These are phyloP conservation scores for Breynia disticha DNA, from an alignment of 441 rosid genomes.

Conservation along the genomic window DNA sequence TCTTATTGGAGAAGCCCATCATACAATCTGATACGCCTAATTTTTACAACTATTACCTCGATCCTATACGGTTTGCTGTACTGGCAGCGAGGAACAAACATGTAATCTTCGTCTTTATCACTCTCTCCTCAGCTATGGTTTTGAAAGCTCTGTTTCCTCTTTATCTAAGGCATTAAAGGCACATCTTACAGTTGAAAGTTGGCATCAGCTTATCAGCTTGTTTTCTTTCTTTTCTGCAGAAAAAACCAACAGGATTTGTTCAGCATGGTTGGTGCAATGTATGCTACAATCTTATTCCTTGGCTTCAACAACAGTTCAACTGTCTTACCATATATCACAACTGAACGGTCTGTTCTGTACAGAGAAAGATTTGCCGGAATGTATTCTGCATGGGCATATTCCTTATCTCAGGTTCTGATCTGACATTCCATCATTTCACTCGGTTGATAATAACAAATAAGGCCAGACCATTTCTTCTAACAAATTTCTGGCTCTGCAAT, in stretches of 20 bases:
- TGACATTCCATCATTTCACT: background rate
- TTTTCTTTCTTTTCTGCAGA: conserved; percentile 19
- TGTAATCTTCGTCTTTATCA: conserved; percentile 24
- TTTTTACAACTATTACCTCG: conserved; percentile 23
- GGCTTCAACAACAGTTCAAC: conserved; percentile 53
- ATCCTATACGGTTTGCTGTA: conserved; percentile 40
- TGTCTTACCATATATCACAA: conserved; percentile 37
- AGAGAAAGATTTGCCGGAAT: conserved; percentile 66
- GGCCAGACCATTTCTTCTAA: no score
- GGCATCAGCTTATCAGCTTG: background rate
- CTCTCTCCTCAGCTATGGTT: background rate
- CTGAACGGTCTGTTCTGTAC: conserved; percentile 45
- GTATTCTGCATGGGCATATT: conserved; percentile 60
- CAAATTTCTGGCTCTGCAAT: background rate
- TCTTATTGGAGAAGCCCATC: conserved; percentile 77
- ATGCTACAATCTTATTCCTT: conserved; percentile 29
- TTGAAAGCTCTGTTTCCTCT: background rate
- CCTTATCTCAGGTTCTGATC: conserved; percentile 51
- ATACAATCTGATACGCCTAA: conserved; percentile 46
- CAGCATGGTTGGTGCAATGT: conserved; percentile 46
- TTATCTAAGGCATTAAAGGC: background rate
- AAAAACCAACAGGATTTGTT: conserved; percentile 50
- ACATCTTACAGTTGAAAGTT: no score
- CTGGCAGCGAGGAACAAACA: conserved; percentile 49
- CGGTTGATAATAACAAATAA: no score